Evolutionary conservation across 2,329 filamentous ascomycete species (phyloP).

Genomic region (Exophiala alcalophila): DNA sequence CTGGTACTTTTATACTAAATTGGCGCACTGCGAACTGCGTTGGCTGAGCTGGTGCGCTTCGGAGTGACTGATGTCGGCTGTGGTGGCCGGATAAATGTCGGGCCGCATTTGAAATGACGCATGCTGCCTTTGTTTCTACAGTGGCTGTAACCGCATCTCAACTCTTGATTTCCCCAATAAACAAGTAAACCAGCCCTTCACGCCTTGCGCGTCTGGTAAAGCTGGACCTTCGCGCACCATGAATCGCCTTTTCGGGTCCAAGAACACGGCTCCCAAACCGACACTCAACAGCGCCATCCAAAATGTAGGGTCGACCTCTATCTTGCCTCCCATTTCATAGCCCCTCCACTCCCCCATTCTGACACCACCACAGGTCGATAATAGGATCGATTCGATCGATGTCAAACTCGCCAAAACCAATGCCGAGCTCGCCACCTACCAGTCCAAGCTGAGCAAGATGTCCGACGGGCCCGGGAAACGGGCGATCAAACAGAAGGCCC

Average conservation of each 20-base stretch:
- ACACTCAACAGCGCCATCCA: conserved; percentile 78
- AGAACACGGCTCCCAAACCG: conserved; percentile 82
- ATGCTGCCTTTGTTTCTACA: no score
- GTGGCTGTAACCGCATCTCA: no score
- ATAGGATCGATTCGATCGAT: conserved; percentile 79
- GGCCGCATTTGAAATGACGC: conserved; percentile 4
- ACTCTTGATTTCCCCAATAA: no score
- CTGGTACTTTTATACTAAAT: no score
- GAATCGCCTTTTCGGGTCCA: conserved; percentile 85
- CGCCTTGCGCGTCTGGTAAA: no score
- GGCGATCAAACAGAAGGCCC: conserved; percentile 88
- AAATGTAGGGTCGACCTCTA: conserved; percentile 59
- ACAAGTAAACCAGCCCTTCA: no score
- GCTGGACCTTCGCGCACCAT: conserved; percentile 2
- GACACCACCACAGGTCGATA: conserved; percentile 60
- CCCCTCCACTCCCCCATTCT: conserved; percentile 7
- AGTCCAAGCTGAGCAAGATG: conserved; percentile 84
- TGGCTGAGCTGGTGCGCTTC: no score
- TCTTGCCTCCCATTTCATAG: no score
- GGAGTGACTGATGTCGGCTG: no score
- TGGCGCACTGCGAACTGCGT: no score
- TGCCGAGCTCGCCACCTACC: conserved; percentile 83
- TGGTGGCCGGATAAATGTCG: conserved; percentile 4
- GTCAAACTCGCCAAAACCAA: conserved; percentile 92
- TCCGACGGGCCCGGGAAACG: conserved; percentile 91